phyloP scores from a whole-genome alignment of 176 grass and related monocot genomes.

The Bolboschoenus planiculmis region DNA sequence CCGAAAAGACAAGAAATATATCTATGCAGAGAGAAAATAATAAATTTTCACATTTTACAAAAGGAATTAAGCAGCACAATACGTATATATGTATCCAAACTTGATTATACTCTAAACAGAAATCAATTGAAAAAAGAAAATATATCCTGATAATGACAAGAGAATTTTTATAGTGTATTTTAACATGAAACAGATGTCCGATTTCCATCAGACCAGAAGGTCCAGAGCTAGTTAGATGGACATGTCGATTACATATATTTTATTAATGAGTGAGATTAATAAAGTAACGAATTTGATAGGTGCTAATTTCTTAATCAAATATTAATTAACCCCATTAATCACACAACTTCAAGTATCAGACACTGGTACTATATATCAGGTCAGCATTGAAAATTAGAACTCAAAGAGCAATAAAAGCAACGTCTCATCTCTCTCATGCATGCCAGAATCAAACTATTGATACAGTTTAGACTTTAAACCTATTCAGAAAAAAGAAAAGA shows the following conservation, averaged over 20 bases:
- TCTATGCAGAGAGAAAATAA: neutral
- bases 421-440: neutral
- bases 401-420: neutral
- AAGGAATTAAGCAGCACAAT: neutral
- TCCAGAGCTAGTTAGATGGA: neutral
- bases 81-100: too few species aligned
- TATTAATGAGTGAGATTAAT: neutral
- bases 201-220: neutral
- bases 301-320: neutral
- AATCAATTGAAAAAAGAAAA: neutral
- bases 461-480: neutral
- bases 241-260: neutral
- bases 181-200: neutral
- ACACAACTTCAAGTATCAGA: neutral
- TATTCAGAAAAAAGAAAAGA: neutral
- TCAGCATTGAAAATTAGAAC: too few species aligned
- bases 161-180: neutral
- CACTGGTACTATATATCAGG: neutral
- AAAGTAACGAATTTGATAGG: neutral
- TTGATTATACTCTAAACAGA: neutral
- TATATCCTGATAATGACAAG: neutral
- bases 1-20: neutral
- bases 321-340: neutral
- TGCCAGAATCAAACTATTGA: neutral
- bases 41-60: neutral